A percentile compares a stretch with the other conserved stretches of the same genome.
These are phyloP conservation scores for Trichoderma endophyticum DNA, from an alignment of 2,329 filamentous ascomycete species.

Conservation along the genomic window DNA sequence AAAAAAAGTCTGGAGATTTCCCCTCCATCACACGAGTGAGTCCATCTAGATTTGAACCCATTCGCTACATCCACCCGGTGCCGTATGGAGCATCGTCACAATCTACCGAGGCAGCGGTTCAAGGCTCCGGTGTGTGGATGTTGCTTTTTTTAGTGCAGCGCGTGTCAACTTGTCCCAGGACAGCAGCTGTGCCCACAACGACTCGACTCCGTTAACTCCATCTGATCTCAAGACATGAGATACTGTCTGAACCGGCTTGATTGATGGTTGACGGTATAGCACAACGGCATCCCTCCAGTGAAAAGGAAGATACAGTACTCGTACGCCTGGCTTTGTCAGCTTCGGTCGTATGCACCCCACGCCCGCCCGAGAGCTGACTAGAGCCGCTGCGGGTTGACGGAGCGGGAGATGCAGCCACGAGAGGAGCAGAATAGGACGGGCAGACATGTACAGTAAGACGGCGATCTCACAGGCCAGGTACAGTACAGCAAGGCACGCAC, in stretches of 20 bases:
- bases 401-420: not conserved
- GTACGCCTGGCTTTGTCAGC: not conserved
- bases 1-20: not conserved
- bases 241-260: not conserved
- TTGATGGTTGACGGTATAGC: not conserved
- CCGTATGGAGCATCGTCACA: not conserved
- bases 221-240: not conserved
- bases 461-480: not conserved
- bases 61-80: not conserved
- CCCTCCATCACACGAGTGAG: not conserved
- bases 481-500: not conserved
- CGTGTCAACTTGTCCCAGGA: not conserved
- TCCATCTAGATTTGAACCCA: not conserved
- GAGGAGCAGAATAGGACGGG: not conserved
- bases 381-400: constrained; percentile 4
- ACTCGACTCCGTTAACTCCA: not conserved
- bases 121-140: not conserved
- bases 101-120: constrained; percentile 10
- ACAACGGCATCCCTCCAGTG: too few relatives aligned
- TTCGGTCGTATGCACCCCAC: constrained; percentile 1
- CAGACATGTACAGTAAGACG: not conserved
- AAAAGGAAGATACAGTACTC: not conserved
- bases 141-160: constrained; percentile 6
- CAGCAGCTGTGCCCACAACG: not conserved
- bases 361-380: constrained; percentile 8